phyloP scores from a whole-genome alignment of 495 filamentous ascomycete genomes.

The Podospora pseudocomata region DNA sequence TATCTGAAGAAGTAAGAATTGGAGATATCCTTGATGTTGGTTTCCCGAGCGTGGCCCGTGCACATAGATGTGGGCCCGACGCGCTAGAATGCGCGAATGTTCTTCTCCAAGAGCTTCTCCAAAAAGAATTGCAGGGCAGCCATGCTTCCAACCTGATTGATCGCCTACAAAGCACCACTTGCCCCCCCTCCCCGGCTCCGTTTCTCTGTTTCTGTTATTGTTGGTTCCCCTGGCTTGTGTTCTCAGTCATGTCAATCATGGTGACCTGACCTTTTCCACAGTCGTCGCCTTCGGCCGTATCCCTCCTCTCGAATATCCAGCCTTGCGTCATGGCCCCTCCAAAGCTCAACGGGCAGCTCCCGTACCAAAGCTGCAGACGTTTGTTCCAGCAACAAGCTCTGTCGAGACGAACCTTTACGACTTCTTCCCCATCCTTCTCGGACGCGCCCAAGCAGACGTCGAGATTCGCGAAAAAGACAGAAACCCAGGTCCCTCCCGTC shows the following conservation, averaged over 20 bases:
- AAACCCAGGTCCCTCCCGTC: neutral
- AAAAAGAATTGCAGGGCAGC: neutral
- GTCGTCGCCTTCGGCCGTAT: neutral
- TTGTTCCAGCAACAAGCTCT: neutral
- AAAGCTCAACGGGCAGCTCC: neutral
- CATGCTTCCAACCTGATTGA: neutral
- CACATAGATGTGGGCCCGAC: neutral
- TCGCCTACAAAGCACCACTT: neutral
- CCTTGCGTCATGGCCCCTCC: neutral
- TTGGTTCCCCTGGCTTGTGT: neutral
- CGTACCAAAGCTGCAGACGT: neutral
- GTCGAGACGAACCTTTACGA: neutral
- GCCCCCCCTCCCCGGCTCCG: neutral
- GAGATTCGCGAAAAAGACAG: neutral
- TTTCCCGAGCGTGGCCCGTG: slow-evolving; percentile 1
- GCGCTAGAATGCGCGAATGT: slow-evolving; percentile 4
- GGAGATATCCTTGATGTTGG: neutral
- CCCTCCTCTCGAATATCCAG: neutral
- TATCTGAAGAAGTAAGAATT: neutral
- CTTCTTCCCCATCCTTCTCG: neutral
- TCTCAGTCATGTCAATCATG: too few species aligned
- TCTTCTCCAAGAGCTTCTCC: neutral
- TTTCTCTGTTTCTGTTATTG: neutral
- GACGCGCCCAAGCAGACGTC: neutral
- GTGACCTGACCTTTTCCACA: neutral